Conservation (phyloP, 2,329 filamentous ascomycete genomes). For the Aspergillus pseudonomiae region DNA sequence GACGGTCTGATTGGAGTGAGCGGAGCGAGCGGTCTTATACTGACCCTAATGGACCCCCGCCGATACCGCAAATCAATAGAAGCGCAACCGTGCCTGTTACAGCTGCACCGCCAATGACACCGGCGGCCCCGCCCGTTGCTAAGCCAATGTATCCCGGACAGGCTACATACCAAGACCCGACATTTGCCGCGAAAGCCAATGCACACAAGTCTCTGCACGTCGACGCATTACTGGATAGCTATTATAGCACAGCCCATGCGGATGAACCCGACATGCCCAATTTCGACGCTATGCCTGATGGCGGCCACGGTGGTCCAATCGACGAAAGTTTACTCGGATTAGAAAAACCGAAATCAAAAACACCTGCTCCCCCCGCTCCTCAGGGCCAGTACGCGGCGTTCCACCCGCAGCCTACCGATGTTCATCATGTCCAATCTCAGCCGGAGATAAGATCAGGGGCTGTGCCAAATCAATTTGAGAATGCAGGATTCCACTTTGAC, state of each 20-base stretch:
- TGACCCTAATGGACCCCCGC: conserved; percentile 29
- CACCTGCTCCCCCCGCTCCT: conserved; percentile 24
- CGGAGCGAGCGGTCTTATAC: conserved; percentile 30
- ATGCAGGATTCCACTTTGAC: conserved; percentile 70
- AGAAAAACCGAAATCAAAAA: conserved; percentile 33
- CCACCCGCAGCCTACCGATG: conserved; percentile 33
- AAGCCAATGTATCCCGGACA: conserved; percentile 40
- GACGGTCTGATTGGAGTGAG: conserved; percentile 13
- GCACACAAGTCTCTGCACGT: conserved; percentile 26
- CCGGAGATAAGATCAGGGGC: conserved; percentile 43
- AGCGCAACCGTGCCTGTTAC: conserved; percentile 42
- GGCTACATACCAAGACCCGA: conserved; percentile 36
- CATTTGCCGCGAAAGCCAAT: conserved; percentile 21
- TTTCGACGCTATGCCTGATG: conserved; percentile 59
- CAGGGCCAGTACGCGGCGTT: conserved; percentile 40
- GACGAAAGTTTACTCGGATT: conserved; percentile 39
- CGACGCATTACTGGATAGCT: conserved; percentile 51
- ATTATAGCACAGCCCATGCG: conserved; percentile 54
- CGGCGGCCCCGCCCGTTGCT: conserved; percentile 18
- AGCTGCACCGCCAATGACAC: conserved; percentile 17
- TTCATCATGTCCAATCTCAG: conserved; percentile 48
- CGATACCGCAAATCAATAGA: conserved; percentile 34
- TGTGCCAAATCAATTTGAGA: conserved; percentile 39
- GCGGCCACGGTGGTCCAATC: conserved; percentile 27
- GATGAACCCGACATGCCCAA: conserved; percentile 64